phyloP scores from a whole-genome alignment of 2,329 filamentous ascomycete species.

The Ceratocystis diversiconidia region DNA sequence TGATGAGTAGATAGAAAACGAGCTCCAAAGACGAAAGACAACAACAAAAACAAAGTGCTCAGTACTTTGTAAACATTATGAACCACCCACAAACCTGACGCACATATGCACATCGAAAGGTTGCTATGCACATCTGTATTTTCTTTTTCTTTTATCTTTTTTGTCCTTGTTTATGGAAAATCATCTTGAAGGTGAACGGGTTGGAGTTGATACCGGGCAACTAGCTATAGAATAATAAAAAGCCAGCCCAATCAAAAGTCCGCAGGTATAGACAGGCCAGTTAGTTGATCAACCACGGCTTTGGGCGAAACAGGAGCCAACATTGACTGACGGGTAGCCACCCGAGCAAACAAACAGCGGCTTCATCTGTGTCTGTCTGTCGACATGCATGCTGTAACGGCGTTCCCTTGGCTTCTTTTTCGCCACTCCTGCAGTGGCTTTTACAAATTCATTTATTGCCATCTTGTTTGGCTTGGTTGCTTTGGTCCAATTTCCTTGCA shows the following conservation, averaged over 20 bases:
- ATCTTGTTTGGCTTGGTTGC: background rate
- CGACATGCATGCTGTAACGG: background rate
- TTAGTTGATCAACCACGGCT: background rate
- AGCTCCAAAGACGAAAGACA: background rate
- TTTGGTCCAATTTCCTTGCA: background rate
- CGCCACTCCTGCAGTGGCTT: background rate
- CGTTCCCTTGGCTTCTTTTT: slow-evolving; percentile 2
- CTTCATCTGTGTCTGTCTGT: slow-evolving; percentile 1
- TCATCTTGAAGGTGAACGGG: background rate
- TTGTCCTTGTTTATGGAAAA: background rate
- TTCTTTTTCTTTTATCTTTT: background rate
- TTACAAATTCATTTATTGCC: background rate
- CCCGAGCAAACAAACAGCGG: slow-evolving; percentile 2
- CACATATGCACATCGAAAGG: background rate
- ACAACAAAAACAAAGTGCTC: background rate
- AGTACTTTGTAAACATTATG: background rate
- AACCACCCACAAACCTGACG: background rate
- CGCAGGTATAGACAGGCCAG: background rate
- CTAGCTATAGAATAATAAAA: background rate
- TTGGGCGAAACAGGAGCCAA: slow-evolving; percentile 2
- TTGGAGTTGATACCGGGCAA: background rate
- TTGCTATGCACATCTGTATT: background rate
- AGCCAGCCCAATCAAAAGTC: background rate
- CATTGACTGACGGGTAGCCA: background rate
- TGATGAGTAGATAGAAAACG: background rate